A percentile compares a stretch with the other conserved stretches of the same genome.
Conservation (phyloP, 164 flowering plant genomes). For the Euptelea pleiosperma region DNA sequence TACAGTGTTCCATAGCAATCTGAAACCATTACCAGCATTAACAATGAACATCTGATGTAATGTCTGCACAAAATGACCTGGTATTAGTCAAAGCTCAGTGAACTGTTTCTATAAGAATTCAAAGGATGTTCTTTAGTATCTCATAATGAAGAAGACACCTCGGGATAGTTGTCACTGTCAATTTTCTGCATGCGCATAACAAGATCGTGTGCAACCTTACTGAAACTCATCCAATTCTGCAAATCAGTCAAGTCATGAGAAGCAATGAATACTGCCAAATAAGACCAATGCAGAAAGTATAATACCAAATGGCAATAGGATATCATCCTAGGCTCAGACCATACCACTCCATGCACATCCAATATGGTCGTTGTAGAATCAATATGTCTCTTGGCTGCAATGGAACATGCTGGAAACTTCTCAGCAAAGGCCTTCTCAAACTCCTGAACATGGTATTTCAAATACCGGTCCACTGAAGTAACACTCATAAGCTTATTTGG, state of each 20-base stretch:
- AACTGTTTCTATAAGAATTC: neutral
- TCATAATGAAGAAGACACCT: slow-evolving; percentile 44
- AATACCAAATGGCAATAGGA: neutral
- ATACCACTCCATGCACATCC: slow-evolving; percentile 85
- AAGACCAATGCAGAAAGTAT: neutral
- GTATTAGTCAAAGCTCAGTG: slow-evolving; percentile 7
- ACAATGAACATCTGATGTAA: slow-evolving; percentile 84
- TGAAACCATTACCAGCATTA: slow-evolving; percentile 88
- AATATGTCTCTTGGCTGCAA: slow-evolving; percentile 69
- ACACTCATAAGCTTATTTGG: slow-evolving; percentile 19
- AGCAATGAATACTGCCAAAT: neutral
- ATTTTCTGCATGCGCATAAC: slow-evolving; percentile 82
- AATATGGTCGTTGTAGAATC: slow-evolving; percentile 59
- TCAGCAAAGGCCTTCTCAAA: slow-evolving; percentile 74
- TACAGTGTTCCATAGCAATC: slow-evolving; percentile 71
- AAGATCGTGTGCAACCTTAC: slow-evolving; percentile 78
- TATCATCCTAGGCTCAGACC: slow-evolving; percentile 13
- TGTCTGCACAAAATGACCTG: slow-evolving; percentile 48
- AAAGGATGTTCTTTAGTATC: neutral
- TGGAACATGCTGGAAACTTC: slow-evolving; percentile 81
- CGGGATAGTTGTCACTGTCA: slow-evolving; percentile 87
- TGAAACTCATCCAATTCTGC: slow-evolving; percentile 81
- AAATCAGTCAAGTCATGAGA: slow-evolving; percentile 20
- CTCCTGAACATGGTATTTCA: slow-evolving; percentile 72
- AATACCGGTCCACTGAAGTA: slow-evolving; percentile 22